Conservation (phyloP, 768 basidiomycete genomes). For the Pisolithus tinctorius region DNA sequence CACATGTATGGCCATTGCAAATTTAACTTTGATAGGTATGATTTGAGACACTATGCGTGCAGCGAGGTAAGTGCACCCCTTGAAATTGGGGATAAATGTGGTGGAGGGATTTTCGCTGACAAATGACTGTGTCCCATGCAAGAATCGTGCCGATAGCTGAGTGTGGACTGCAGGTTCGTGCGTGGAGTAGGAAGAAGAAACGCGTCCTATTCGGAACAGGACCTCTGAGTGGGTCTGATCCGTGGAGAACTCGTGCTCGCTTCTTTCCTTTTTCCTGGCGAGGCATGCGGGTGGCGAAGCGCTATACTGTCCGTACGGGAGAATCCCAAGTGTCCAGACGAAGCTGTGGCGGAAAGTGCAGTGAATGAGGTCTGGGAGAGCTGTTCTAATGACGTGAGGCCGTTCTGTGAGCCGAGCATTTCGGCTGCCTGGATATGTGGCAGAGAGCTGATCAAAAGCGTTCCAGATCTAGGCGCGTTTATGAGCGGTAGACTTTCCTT, state of each 20-base stretch:
- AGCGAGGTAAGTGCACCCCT: slow-evolving; percentile 67
- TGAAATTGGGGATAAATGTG: not conserved
- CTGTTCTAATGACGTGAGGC: slow-evolving; percentile 90
- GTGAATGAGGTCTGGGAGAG: slow-evolving; percentile 98
- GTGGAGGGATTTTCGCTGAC: not conserved
- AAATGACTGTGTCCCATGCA: not conserved
- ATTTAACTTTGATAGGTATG: slow-evolving; percentile 89
- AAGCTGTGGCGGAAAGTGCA: slow-evolving; percentile 72
- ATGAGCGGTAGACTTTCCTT: slow-evolving; percentile 9
- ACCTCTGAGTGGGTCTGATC: slow-evolving; percentile 25
- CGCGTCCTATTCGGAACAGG: slow-evolving; percentile 82
- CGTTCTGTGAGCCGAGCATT: slow-evolving; percentile 83
- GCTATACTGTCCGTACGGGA: slow-evolving; percentile 75
- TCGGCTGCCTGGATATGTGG: not conserved
- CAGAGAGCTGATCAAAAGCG: not conserved
- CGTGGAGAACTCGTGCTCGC: not conserved
- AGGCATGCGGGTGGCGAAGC: slow-evolving; percentile 88
- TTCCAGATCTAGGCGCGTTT: slow-evolving; percentile 24
- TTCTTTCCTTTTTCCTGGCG: not conserved
- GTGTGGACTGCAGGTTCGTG: slow-evolving; percentile 86
- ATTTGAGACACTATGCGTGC: slow-evolving; percentile 92
- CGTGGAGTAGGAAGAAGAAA: slow-evolving; percentile 77
- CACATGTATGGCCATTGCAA: slow-evolving; percentile 95
- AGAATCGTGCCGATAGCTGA: slow-evolving; percentile 96
- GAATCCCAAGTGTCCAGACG: slow-evolving; percentile 75